Base-by-base conservation (phyloP, 352 stramenopile genomes). In the Globisporangium lucens region DNA sequence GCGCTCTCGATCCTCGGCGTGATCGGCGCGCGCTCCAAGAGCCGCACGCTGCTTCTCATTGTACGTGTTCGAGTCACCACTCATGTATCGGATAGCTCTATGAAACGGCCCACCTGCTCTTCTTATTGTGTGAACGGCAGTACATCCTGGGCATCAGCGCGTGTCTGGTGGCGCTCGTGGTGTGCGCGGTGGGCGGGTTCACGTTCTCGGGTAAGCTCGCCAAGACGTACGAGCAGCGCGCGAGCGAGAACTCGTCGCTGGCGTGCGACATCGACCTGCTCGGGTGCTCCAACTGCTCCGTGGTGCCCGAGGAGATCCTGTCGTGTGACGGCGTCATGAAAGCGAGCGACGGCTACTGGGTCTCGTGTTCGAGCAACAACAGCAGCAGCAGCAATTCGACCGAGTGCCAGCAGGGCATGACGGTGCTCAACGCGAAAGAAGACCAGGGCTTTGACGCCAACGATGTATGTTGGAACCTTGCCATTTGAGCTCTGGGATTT, bases 251-350 rank as follows among this genome's bases (percentile, higher is more conserved):
- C 36, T 60, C 70, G 30, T 71, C 72, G 2, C 62, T 95, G 58
- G 86, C 85, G n/a, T 95, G 87, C 59, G 77, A 89, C 59, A 83
- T 90, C 30, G 64, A 71, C 30, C 73, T 95, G 5, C 66, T 71
- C 0, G 81, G 83, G n/a, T 95, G 87, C 72, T 83, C 81, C 56
- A 95, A 95, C 63, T 95, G 87, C 69, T 90, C 85, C 2, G 69
- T 74, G 41, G 55, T 76, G 0, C 47, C 64, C 0, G 60, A 67
- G 0, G 60, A 80, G 17, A 69, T 82, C 58, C 63, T 73, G 33
- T 29, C 58, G 27, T 91, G 83, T 41, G 51, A 79, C 53, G 85
- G 85, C 36, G 76, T 82, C 41, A 79, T 72, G 22, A 72, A 75
- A 17, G 60, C 74, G 13, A 56, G 13, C 15, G 55, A 77, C 41